Evolutionary conservation across 2,329 filamentous ascomycete species (phyloP), one percentile per base, ranked within the genome.

Genomic region (Monilinia vaccinii-corymbosi): DNA sequence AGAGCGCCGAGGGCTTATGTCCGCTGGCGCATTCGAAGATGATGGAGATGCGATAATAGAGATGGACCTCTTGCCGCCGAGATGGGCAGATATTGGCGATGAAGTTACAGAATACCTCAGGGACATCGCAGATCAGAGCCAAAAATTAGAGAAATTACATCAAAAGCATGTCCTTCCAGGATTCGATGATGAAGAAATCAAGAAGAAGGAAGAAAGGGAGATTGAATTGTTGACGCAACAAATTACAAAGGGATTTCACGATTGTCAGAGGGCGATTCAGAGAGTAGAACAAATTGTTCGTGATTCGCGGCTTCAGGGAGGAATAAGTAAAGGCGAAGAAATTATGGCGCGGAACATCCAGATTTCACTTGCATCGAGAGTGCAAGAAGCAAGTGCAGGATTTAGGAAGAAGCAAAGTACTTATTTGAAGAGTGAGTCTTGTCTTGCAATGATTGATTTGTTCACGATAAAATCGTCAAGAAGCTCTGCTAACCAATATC

Each of bases 361-460:
- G 74, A 91, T 95, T 65, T 94, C 89, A 18, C 80, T 97, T 44
- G 94, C 94, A 0, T 81, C 89, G 1, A 81, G 90, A 63, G 91
- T 97, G 0, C 92, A 97, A 73, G 92, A 97, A 68, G 87, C 91
- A 51, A 97, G 92, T 76, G 88, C 94, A 34, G 81, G 83, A 64
- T 99, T 99, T 73, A 84, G 94, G 70, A 99, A 97, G 80, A 97
- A 97, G 77, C 94, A 99, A 77, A 93, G 92, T 72, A 88, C 87
- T 56, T 99, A 99, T 75, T 76, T 99, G 57, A 97, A 95, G 76
- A 97, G 91, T 96, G 78, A 69, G 76, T 67, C 16, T 32, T 31
- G 53, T 16, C 18, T 3, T 9, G 13, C 16, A n/a, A 11, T 36
- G 4, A 16, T 23, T 8, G 13, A 28, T 21, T 13, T 42, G 11